Percentiles rank a stretch among this genome's conserved stretches.
These are phyloP conservation scores for Ophiostoma australiae DNA, from an alignment of 2,329 filamentous ascomycete species.

Conservation along the genomic window DNA sequence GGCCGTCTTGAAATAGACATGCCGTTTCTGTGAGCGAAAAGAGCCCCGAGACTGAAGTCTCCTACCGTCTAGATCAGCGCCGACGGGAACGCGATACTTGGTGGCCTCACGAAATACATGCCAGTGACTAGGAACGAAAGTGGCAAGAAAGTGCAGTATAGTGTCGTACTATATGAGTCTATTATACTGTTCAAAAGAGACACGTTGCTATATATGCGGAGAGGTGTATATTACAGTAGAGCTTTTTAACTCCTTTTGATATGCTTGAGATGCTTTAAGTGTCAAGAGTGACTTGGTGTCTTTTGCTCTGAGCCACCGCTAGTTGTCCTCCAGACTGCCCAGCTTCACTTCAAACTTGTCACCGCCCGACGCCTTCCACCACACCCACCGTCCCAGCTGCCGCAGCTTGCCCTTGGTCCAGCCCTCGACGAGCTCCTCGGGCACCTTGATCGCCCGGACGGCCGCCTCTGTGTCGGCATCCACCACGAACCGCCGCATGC, in stretches of 20 bases:
- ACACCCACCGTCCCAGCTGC: slow-evolving; percentile 49
- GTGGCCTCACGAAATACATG: neutral
- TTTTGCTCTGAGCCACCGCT: neutral
- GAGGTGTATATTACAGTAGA: slow-evolving; percentile 9
- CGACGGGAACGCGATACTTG: neutral
- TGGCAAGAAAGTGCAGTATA: too few species aligned
- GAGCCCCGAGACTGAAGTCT: neutral
- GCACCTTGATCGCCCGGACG: slow-evolving; percentile 56
- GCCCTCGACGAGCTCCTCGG: slow-evolving; percentile 65
- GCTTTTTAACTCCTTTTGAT: neutral
- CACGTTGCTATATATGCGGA: slow-evolving; percentile 1
- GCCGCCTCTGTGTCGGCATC: slow-evolving; percentile 63
- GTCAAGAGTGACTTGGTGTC: neutral
- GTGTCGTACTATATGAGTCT: neutral
- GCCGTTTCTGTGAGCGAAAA: neutral
- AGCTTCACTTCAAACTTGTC: slow-evolving; percentile 36
- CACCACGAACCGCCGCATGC: slow-evolving; percentile 78
- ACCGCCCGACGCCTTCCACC: slow-evolving; percentile 38
- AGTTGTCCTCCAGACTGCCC: slow-evolving; percentile 27
- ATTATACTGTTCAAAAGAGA: too few species aligned
- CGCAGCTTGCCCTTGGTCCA: slow-evolving; percentile 59
- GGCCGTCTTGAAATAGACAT: neutral
- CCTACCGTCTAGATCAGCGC: neutral
- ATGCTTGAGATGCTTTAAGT: too few species aligned
- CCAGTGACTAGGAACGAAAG: too few species aligned